Evolutionary conservation across 2,329 filamentous ascomycete genomes (phyloP), one percentile per base, ranked within the genome.

Genomic region (Teratosphaeria viscida): DNA sequence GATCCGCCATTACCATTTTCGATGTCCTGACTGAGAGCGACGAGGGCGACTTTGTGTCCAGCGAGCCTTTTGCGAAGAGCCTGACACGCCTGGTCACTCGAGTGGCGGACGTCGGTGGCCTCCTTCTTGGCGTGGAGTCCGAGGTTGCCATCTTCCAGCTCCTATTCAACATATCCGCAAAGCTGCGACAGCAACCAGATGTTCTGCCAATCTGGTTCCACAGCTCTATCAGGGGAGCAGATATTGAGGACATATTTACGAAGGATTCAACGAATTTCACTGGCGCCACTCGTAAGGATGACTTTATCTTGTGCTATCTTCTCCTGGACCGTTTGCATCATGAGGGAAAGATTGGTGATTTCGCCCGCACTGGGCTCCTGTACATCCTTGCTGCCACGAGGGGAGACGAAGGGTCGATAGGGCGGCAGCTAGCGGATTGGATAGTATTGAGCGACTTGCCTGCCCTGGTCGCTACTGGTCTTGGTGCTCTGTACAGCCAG

Each of bases 261-360:
- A 66, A 80, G 39, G 79, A 80, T 58, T 81, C 82, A 62, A 82
- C 87, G 57, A 85, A 84, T 64, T 95, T 96, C 72, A 88, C 89
- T 0, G 92, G 91, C 2, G 84, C 87, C 56, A 94, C 89, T 5
- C 88, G 95, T 70, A 81, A 91, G 72, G 89, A 91, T 65, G 92
- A 97, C 70, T 99, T 99, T 65, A 94, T 94, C 0, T 77, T 99
- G 1, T 97, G 96, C 75, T 97, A 97, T 72, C 83, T 97, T 49
- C 79, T 99, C 65, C 89, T 99, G 71, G 92, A 99, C 72, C 95
- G 96, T 71, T 95, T 99, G 57, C 92, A 99, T 70, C 88, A 95
- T 65, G 92, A 96, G 71, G 94, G 94, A 52, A 87, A 92, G 59
- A 88, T 95, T 19, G 94, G 94, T 12, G 94, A 99, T 74, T 99